phyloP scores from a whole-genome alignment of 768 basidiomycete genomes.

The Serendipita sp. region DNA sequence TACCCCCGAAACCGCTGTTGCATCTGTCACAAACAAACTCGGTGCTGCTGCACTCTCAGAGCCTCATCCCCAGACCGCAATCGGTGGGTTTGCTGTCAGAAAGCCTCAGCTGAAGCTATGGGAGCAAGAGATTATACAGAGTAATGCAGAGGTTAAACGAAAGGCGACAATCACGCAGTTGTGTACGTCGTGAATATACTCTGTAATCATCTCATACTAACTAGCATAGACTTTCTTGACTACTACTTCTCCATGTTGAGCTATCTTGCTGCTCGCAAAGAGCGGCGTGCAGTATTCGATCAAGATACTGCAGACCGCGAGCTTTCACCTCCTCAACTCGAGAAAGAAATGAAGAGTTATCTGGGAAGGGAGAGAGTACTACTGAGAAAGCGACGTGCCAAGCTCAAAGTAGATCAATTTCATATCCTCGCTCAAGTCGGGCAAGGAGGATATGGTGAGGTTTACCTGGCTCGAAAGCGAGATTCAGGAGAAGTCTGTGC shows the following conservation, averaged over 20 bases:
- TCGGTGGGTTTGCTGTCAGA: background rate
- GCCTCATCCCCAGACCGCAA: conserved; percentile 8
- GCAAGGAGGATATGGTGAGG: conserved; percentile 97
- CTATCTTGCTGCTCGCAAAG: conserved; percentile 73
- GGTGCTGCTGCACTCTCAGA: conserved; percentile 5
- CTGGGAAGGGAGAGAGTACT: conserved; percentile 86
- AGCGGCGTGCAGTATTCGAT: conserved; percentile 70
- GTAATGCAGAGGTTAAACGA: conserved; percentile 69
- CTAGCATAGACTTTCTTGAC: conserved; percentile 69
- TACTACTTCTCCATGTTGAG: conserved; percentile 95
- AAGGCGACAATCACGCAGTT: conserved; percentile 96
- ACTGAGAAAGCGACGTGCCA: conserved; percentile 82
- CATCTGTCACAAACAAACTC: background rate
- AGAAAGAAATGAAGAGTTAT: conserved; percentile 82
- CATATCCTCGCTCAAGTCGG: conserved; percentile 98
- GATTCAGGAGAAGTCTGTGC: conserved; percentile 96
- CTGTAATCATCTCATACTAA: conserved; percentile 9
- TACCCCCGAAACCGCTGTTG: background rate
- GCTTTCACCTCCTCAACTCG: conserved; percentile 35
- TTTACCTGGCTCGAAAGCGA: conserved; percentile 86
- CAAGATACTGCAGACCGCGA: conserved; percentile 58
- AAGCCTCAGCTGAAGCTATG: conserved; percentile 37
- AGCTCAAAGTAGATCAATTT: conserved; percentile 86
- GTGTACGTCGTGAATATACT: conserved; percentile 37
- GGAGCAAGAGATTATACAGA: conserved; percentile 70